Conservation (phyloP, 2,329 filamentous ascomycete species). For the Didymella exigua region DNA sequence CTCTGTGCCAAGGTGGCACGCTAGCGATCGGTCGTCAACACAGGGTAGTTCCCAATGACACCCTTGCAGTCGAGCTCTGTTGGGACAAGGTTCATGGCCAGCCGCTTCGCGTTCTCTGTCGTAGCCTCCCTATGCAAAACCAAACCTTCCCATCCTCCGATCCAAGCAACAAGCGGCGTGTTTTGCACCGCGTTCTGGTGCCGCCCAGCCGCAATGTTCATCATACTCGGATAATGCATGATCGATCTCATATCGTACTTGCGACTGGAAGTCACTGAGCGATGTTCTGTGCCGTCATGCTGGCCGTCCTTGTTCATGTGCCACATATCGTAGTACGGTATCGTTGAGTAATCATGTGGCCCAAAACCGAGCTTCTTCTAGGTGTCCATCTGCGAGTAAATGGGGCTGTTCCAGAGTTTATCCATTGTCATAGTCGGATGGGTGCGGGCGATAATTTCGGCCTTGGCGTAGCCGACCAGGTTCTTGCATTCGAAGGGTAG, state of each 20-base stretch:
- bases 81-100: neutral
- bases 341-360: neutral
- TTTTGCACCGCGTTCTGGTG: neutral
- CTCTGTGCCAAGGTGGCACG: neutral
- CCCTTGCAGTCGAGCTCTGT: neutral
- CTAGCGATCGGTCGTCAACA: neutral
- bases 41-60: conserved; percentile 1
- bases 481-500: conserved; percentile 5
- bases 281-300: neutral
- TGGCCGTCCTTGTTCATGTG: neutral
- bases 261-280: neutral
- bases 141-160: neutral
- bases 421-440: neutral
- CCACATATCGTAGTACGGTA: neutral
- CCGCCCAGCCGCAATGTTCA: neutral
- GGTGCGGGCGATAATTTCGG: neutral
- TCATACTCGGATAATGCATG: conserved; percentile 9
- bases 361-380: neutral
- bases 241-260: conserved; percentile 10
- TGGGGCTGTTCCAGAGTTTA: neutral
- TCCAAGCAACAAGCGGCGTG: neutral
- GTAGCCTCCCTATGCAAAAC: neutral
- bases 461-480: neutral
- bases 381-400: neutral
- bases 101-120: neutral